A percentile compares a stretch with the other conserved stretches of the same genome.
phyloP scores from a whole-genome alignment of 1,284 basidiomycete species.

The Wallemia ichthyophaga region DNA sequence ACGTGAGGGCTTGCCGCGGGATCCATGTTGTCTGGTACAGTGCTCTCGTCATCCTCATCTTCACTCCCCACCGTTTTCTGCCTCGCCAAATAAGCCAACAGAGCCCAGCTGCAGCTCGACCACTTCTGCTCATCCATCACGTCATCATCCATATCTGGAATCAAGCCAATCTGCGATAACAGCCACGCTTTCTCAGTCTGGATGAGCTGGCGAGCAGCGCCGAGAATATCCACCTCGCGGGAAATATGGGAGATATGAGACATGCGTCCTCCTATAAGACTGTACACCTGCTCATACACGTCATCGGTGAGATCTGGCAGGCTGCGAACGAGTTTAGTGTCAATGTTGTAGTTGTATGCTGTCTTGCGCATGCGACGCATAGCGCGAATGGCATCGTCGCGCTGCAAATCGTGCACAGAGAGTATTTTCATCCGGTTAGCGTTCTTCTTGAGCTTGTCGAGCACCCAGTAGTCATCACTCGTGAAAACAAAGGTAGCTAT shows the following conservation, averaged over 20 bases:
- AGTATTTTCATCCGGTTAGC: conserved; percentile 22
- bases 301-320: conserved; percentile 11
- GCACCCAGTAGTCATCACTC: conserved; percentile 22
- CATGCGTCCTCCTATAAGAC: conserved; percentile 40
- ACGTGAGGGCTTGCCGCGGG: conserved; percentile 25
- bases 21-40: conserved; percentile 17
- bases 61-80: background rate
- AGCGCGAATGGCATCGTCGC: conserved; percentile 27
- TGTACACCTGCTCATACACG: conserved; percentile 23
- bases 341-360: background rate
- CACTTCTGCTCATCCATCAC: conserved; percentile 64
- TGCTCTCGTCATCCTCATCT: conserved; percentile 19
- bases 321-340: conserved; percentile 9
- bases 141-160: conserved; percentile 45
- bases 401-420: conserved; percentile 36
- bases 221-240: conserved; percentile 27
- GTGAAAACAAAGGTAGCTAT: conserved; percentile 49
- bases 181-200: conserved; percentile 46
- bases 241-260: conserved; percentile 38
- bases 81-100: conserved; percentile 32
- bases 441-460: conserved; percentile 6
- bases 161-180: conserved; percentile 23
- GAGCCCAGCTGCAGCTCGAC: conserved; percentile 45
- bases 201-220: conserved; percentile 32
- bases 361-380: background rate